Percentiles rank a stretch among this genome's conserved stretches.
Evolutionary conservation across 2,329 filamentous ascomycete species (phyloP).

Genomic region (Pestalotiopsis sp.): DNA sequence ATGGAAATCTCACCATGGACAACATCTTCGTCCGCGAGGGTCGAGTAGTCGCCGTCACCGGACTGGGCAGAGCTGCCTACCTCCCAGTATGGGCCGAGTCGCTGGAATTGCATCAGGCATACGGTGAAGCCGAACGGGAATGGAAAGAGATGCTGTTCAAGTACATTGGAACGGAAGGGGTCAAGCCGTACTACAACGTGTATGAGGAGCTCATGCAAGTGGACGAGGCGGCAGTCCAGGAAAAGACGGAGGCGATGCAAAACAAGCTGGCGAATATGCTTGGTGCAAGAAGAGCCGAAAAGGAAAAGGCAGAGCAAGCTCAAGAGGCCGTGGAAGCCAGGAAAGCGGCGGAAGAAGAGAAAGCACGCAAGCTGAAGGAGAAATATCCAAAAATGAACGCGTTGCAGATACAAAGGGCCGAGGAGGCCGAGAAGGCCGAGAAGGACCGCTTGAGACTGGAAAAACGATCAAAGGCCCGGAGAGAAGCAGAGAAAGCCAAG

Average conservation of each 20-base stretch:
- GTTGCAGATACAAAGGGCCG: too few species aligned
- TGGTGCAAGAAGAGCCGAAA: neutral
- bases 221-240: neutral
- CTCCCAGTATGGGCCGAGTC: slow-evolving; percentile 11
- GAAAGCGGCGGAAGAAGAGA: neutral
- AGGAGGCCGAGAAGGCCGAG: too few species aligned
- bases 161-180: neutral
- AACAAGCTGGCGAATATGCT: neutral
- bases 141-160: slow-evolving; percentile 11
- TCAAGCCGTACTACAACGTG: neutral
- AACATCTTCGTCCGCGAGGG: slow-evolving; percentile 23
- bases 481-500: too few species aligned
- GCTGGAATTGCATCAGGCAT: neutral
- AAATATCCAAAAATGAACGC: too few species aligned
- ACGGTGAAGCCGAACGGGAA: neutral
- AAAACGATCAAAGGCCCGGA: too few species aligned
- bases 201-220: neutral
- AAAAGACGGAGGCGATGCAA: neutral
- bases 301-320: neutral
- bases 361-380: too few species aligned
- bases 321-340: neutral
- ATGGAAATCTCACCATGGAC: slow-evolving; percentile 28
- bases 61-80: slow-evolving; percentile 6
- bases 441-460: too few species aligned
- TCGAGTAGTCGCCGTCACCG: slow-evolving; percentile 1